Evolutionary conservation across 2,329 filamentous ascomycete species (phyloP).

Genomic region (Trichoderma endophyticum): DNA sequence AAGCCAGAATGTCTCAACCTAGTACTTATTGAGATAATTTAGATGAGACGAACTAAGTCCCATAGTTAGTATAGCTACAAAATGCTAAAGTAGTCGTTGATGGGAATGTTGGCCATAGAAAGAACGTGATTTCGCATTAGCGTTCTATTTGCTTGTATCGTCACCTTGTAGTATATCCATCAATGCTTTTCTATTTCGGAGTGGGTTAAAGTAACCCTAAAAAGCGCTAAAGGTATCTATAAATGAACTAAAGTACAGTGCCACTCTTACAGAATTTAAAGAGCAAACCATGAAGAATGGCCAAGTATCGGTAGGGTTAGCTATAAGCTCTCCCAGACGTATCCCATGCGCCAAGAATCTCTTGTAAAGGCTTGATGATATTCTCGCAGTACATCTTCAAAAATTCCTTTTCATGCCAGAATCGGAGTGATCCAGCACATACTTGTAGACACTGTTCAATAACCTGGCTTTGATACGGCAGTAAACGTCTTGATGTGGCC

Average conservation of each 20-base stretch:
- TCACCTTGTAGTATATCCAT: not conserved
- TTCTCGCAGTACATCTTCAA: not conserved
- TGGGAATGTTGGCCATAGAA: not conserved
- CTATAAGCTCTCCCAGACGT: not conserved
- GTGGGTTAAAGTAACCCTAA: not conserved
- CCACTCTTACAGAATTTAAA: not conserved
- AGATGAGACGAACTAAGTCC: not conserved
- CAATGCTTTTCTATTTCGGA: not conserved
- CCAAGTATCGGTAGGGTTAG: not conserved
- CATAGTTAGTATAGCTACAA: not conserved
- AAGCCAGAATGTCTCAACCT: not conserved
- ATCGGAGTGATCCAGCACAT: not conserved
- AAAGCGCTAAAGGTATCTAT: not conserved
- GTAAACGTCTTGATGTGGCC: not conserved
- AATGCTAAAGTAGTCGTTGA: not conserved
- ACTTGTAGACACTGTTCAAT: not conserved
- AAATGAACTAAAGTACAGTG: not conserved
- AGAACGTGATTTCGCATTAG: not conserved
- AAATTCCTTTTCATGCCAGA: not conserved
- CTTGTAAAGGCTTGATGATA: constrained; percentile 7
- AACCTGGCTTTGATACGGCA: not conserved
- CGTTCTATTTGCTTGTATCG: not conserved
- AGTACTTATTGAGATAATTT: not conserved
- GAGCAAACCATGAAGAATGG: not conserved
- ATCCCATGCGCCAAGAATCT: not conserved